Evolutionary conservation across 2,329 filamentous ascomycete genomes (phyloP).

Genomic region (Aspergillaceae sp.): DNA sequence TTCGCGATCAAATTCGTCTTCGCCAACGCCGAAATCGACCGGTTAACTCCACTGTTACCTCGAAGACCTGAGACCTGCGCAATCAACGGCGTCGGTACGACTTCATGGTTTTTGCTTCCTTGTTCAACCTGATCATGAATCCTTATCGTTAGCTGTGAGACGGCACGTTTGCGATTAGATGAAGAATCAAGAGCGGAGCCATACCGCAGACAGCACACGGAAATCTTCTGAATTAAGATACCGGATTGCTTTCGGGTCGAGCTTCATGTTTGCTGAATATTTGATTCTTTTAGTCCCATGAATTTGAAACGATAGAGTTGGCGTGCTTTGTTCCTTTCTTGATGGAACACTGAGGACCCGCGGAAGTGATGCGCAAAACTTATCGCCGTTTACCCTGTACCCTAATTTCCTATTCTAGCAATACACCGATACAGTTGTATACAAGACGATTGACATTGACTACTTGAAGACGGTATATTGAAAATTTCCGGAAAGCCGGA

Average conservation of each 20-base stretch:
- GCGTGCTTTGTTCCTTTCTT: background rate
- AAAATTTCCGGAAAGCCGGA: background rate
- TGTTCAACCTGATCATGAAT: constrained; percentile 62
- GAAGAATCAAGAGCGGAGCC: constrained; percentile 14
- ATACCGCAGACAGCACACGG: constrained; percentile 83
- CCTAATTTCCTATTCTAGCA: constrained; percentile 26
- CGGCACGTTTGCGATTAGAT: constrained; percentile 13
- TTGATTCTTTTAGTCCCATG: too few relatives aligned
- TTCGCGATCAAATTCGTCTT: constrained; percentile 87
- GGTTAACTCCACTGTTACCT: constrained; percentile 70
- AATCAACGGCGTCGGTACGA: constrained; percentile 86
- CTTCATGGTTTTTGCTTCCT: constrained; percentile 92
- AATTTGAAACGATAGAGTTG: background rate
- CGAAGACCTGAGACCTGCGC: constrained; percentile 73
- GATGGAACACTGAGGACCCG: background rate
- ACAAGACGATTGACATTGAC: background rate
- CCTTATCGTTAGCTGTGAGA: constrained; percentile 30
- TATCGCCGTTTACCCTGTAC: constrained; percentile 30
- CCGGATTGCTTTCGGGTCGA: constrained; percentile 87
- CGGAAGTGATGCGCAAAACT: constrained; percentile 18
- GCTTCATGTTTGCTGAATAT: constrained; percentile 59
- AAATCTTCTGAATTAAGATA: constrained; percentile 91
- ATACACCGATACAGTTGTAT: background rate
- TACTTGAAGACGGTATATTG: too few relatives aligned
- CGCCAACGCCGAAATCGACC: constrained; percentile 78